phyloP scores from a whole-genome alignment of 2,329 filamentous ascomycete genomes.

The Tolypocladium album region DNA sequence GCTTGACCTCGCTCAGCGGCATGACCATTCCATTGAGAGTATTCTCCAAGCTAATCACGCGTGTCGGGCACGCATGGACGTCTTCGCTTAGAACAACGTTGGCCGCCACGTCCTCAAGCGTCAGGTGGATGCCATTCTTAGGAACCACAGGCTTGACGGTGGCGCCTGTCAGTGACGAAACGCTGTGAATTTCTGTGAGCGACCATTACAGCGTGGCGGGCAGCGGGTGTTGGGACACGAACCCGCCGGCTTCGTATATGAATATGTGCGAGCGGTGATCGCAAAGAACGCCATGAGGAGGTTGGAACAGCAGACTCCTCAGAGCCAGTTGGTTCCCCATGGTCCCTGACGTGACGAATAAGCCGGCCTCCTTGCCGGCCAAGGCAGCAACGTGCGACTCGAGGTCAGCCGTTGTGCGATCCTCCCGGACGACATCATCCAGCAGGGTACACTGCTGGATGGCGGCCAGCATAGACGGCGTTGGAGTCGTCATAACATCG shows the following conservation, averaged over 20 bases:
- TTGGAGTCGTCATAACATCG: slow-evolving; percentile 60
- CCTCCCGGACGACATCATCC: slow-evolving; percentile 78
- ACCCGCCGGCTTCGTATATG: slow-evolving; percentile 53
- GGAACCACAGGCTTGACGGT: slow-evolving; percentile 57
- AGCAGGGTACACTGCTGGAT: slow-evolving; percentile 64
- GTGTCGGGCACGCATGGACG: slow-evolving; percentile 69
- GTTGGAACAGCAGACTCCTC: slow-evolving; percentile 64
- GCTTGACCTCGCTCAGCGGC: slow-evolving; percentile 59
- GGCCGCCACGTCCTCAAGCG: slow-evolving; percentile 63
- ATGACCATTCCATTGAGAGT: slow-evolving; percentile 72
- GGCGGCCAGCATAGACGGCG: slow-evolving; percentile 68
- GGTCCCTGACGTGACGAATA: slow-evolving; percentile 81
- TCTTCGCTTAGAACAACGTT: slow-evolving; percentile 56
- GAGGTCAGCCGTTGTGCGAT: slow-evolving; percentile 65
- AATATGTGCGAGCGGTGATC: slow-evolving; percentile 73
- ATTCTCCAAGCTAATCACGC: slow-evolving; percentile 76
- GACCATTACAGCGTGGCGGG: background rate
- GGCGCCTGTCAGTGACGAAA: slow-evolving; percentile 62
- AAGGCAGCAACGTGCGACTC: slow-evolving; percentile 65
- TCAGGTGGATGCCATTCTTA: slow-evolving; percentile 61
- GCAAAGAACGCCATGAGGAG: slow-evolving; percentile 70
- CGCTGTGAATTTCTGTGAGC: slow-evolving; percentile 30
- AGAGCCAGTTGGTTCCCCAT: slow-evolving; percentile 90
- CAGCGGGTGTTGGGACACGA: slow-evolving; percentile 9
- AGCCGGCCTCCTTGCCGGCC: slow-evolving; percentile 62